phyloP scores from a whole-genome alignment of 257 asterid genomes.

The Solanum paucissectum region DNA sequence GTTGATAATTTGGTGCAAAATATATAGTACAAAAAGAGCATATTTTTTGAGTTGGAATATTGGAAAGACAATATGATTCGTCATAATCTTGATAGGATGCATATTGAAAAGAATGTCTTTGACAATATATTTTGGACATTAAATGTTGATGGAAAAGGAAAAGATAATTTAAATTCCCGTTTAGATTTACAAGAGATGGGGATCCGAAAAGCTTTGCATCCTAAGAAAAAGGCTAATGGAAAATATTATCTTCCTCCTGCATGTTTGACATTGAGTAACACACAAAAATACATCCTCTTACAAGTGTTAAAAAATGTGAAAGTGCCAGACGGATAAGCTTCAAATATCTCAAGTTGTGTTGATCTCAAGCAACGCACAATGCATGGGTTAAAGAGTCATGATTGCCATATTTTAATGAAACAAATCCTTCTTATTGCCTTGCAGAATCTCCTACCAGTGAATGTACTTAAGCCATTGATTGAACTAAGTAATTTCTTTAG shows the following conservation, averaged over 20 bases:
- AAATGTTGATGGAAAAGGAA: neutral
- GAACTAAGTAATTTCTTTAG: neutral
- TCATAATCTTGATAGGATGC: constrained; percentile 5
- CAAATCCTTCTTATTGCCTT: neutral
- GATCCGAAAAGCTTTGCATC: neutral
- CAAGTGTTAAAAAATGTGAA: neutral
- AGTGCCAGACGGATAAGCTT: neutral
- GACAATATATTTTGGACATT: neutral
- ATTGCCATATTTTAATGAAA: neutral
- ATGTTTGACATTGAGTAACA: neutral
- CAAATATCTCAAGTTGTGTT: neutral
- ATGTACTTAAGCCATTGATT: neutral
- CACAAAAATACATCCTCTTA: neutral
- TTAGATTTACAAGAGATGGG: neutral
- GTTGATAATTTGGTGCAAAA: neutral
- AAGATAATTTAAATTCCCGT: neutral
- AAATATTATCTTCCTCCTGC: neutral
- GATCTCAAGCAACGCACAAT: neutral
- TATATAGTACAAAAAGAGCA: constrained; percentile 1
- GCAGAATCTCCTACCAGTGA: neutral
- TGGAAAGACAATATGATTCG: neutral
- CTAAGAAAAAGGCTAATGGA: neutral
- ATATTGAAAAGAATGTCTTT: constrained; percentile 2
- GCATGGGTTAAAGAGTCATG: neutral
- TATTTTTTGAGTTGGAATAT: constrained; percentile 6